Percentiles rank a stretch among this genome's conserved stretches.
These are phyloP conservation scores for Phalaenopsis hybrid DNA, from an alignment of 116 monocot species.

Conservation along the genomic window DNA sequence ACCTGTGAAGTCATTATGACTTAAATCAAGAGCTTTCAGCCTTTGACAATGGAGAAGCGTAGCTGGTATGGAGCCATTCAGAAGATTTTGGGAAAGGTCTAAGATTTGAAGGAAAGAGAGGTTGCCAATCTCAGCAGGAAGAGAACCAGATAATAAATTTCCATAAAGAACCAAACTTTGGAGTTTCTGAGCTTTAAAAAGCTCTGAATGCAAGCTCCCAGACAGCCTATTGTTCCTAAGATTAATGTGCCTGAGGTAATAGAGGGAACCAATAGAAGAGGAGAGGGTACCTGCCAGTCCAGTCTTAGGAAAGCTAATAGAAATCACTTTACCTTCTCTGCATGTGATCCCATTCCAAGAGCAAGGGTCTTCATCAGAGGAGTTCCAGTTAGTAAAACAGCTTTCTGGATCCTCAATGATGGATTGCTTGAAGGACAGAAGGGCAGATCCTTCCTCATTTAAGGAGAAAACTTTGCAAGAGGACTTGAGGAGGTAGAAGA, in stretches of 20 bases:
- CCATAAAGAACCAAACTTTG: conserved; percentile 57
- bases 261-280: conserved; percentile 46
- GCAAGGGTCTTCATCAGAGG: conserved; percentile 51
- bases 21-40: conserved; percentile 35
- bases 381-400: conserved; percentile 50
- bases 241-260: conserved; percentile 64
- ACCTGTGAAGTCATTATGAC: conserved; percentile 43
- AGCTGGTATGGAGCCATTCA: conserved; percentile 35
- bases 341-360: conserved; percentile 60
- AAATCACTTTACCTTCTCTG: conserved; percentile 35
- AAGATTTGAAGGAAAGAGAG: conserved; percentile 43
- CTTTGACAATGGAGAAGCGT: conserved; percentile 33
- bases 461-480: background rate
- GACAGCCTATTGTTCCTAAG: conserved; percentile 52
- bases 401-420: conserved; percentile 36
- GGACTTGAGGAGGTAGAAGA: background rate
- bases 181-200: conserved; percentile 28
- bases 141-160: conserved; percentile 37
- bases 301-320: conserved; percentile 47
- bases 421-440: conserved; percentile 43
- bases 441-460: conserved; percentile 46
- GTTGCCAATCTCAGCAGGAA: conserved; percentile 40
- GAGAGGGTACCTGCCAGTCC: conserved; percentile 39
- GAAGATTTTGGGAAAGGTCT: conserved; percentile 43
- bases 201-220: conserved; percentile 26